A percentile compares a stretch with the other conserved stretches of the same genome.
These are phyloP conservation scores for Boletellus emodensis DNA, from an alignment of 768 basidiomycete species.

Conservation along the genomic window DNA sequence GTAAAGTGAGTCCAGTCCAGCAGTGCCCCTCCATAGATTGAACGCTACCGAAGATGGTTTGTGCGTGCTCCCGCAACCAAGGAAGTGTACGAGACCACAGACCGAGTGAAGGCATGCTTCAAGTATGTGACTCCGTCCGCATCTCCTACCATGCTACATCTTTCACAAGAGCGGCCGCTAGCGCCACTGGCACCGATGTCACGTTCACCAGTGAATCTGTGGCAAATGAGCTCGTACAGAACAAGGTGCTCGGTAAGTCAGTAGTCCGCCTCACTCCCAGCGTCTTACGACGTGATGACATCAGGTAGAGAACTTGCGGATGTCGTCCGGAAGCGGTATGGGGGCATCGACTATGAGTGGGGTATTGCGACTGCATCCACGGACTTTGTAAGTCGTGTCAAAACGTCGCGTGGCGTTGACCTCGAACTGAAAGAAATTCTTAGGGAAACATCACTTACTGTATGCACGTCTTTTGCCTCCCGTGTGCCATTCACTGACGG, in stretches of 20 bases:
- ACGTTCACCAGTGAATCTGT: slow-evolving; percentile 37
- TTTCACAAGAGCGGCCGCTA: slow-evolving; percentile 52
- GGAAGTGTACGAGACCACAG: slow-evolving; percentile 53
- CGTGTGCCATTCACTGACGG: slow-evolving; percentile 1
- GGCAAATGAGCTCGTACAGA: slow-evolving; percentile 62
- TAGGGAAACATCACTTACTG: slow-evolving; percentile 65
- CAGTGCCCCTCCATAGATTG: background rate
- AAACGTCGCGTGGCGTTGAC: background rate
- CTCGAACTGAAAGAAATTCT: background rate
- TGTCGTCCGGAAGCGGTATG: slow-evolving; percentile 58
- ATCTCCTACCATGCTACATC: background rate
- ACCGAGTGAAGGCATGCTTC: slow-evolving; percentile 69
- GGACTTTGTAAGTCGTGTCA: slow-evolving; percentile 60
- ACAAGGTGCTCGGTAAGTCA: slow-evolving; percentile 52
- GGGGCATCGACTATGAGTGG: slow-evolving; percentile 59
- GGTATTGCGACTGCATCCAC: slow-evolving; percentile 72
- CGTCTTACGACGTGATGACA: background rate
- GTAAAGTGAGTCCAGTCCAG: slow-evolving; percentile 46
- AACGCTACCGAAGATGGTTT: slow-evolving; percentile 47
- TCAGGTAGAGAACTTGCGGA: slow-evolving; percentile 63
- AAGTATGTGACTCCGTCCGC: slow-evolving; percentile 40
- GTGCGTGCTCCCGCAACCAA: slow-evolving; percentile 67
- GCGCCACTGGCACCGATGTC: slow-evolving; percentile 61
- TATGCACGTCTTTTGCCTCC: slow-evolving; percentile 23
- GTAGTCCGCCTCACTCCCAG: background rate